Evolutionary conservation across 768 basidiomycete genomes (phyloP), one percentile per base, ranked within the genome.

Genomic region (Harrya chromipes): DNA sequence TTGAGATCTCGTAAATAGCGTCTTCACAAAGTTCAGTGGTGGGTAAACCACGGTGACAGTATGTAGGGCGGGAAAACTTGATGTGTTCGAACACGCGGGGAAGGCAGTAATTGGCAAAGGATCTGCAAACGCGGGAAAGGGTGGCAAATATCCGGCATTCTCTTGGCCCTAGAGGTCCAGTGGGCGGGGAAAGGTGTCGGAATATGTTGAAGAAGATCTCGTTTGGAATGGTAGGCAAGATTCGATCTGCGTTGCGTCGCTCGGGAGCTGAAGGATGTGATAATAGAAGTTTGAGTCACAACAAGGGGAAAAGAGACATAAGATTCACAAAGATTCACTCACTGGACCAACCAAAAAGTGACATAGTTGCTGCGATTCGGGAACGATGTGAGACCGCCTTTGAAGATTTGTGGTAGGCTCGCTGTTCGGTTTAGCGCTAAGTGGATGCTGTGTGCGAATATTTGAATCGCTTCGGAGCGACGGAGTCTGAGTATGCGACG

Each of bases 141-240:
- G 50, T 59, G 27, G 52, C 50, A 26, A 63, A 51, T 12, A n/a
- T 53, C 2, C 2, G 1, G 12, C 46, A 19, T 29, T 52, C 9
- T 16, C 69, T 56, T 4, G 43, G 41, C 9, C 39, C 40, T 9
- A 33, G 53, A 48, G 26, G 47, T 1, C 55, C 43, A 16, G 58
- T 48, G 0, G 58, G 42, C 20, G 65, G 62, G 34, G 52, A 54
- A 6, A 77, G 34, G 29, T 61, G 57, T 17, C 63, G 63, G 37
- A 76, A 67, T 17, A 78, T 74, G 43, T 65, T 57, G 4, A 71
- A 51, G 44, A 76, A 78, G n/a, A 79, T 63, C 50, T 79, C 77
- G 51, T 68, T 70, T 3, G 77, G 77, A 45, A 80, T 66, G 8
- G 64, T 56, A 2, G 66, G 56, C 14, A 72, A 54, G 8, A 7